Evolutionary conservation across 2,329 filamentous ascomycete genomes (phyloP).

Genomic region (Aspergillus neoniger): DNA sequence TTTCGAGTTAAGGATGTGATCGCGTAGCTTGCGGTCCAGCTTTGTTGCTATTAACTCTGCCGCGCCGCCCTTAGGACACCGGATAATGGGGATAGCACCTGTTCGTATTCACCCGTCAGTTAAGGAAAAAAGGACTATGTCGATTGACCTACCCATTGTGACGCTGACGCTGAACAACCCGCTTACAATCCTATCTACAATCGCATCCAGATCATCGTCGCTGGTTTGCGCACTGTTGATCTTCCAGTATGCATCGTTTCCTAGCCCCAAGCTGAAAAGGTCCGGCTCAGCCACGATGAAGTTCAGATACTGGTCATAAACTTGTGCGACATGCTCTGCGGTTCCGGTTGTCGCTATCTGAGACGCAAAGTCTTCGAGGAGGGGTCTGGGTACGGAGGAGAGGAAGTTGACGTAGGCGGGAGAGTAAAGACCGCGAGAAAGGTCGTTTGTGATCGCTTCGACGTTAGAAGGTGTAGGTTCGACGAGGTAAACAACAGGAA

Average conservation of each 20-base stretch:
- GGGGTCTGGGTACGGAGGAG: constrained; percentile 82
- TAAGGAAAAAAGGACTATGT: neutral
- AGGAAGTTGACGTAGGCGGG: constrained; percentile 97
- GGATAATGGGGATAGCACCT: constrained; percentile 92
- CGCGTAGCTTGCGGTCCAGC: constrained; percentile 90
- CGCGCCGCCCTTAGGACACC: constrained; percentile 88
- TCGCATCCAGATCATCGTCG: constrained; percentile 82
- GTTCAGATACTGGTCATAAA: constrained; percentile 96
- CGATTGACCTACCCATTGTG: constrained; percentile 74
- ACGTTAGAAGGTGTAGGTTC: constrained; percentile 83
- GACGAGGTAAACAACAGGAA: constrained; percentile 93
- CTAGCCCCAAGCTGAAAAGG: constrained; percentile 89
- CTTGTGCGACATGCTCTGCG: constrained; percentile 84
- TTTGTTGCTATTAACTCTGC: constrained; percentile 94
- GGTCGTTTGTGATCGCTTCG: constrained; percentile 77
- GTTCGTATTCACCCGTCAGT: constrained; percentile 22
- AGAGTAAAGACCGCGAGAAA: constrained; percentile 84
- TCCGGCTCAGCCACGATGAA: constrained; percentile 96
- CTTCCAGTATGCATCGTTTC: constrained; percentile 93
- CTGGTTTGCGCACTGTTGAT: constrained; percentile 89
- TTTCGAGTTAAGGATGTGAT: constrained; percentile 96
- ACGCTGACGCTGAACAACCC: constrained; percentile 97
- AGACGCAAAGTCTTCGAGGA: constrained; percentile 91
- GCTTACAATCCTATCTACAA: constrained; percentile 89
- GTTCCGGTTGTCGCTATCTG: constrained; percentile 83